A percentile compares a stretch with the other conserved stretches of the same genome.
Evolutionary conservation across 2,329 filamentous ascomycete species (phyloP).

Genomic region (Penicillium sp.): DNA sequence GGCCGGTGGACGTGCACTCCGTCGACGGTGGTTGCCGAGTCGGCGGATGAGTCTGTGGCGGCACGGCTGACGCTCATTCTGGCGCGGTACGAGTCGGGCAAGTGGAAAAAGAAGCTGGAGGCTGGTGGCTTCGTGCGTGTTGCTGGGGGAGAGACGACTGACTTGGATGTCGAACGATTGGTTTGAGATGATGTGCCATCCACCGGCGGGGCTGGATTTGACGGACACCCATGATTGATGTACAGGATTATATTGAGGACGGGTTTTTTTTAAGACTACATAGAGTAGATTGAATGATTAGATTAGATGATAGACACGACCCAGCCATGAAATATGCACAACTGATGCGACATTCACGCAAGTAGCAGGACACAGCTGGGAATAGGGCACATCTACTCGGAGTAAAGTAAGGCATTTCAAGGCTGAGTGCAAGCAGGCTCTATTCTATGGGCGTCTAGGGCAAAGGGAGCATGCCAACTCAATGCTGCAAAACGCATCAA

Average conservation of each 20-base stretch:
- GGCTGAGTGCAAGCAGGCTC: background rate
- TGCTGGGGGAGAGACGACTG: conserved; percentile 18
- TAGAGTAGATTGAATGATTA: background rate
- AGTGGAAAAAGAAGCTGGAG: conserved; percentile 54
- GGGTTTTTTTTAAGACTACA: conserved; percentile 13
- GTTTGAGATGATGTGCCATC: conserved; percentile 22
- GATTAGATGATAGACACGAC: background rate
- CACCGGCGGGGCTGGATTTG: background rate
- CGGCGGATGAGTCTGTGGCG: conserved; percentile 34
- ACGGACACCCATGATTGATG: conserved; percentile 4
- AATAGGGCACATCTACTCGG: background rate
- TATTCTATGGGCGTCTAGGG: conserved; percentile 9
- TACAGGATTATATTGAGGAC: background rate
- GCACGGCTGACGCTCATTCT: conserved; percentile 51
- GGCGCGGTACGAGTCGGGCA: conserved; percentile 49
- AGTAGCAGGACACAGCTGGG: background rate
- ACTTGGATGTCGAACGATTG: conserved; percentile 40
- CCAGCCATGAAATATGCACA: background rate
- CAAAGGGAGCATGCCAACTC: background rate
- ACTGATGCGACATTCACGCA: background rate
- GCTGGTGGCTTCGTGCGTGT: conserved; percentile 40
- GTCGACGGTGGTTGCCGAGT: conserved; percentile 42
- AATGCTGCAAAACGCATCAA: conserved; percentile 15
- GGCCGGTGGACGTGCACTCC: conserved; percentile 89
- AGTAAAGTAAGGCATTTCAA: background rate